These are phyloP conservation scores for Podaxis rugospora DNA, from an alignment of 768 basidiomycete genomes.

Conservation along the genomic window DNA sequence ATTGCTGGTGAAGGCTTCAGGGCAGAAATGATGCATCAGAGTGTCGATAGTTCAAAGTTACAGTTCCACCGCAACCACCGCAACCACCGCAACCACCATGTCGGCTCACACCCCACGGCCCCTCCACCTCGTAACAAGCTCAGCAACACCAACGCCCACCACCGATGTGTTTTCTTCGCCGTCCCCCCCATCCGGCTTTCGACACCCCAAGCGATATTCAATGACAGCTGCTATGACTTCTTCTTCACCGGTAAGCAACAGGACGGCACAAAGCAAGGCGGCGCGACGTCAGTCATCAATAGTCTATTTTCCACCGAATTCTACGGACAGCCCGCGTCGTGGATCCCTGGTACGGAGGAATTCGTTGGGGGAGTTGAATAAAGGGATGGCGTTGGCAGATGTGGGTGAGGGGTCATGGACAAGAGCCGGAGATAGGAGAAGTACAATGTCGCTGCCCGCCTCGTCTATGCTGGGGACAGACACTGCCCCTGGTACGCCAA, in stretches of 20 bases:
- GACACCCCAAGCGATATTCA: conserved; percentile 1
- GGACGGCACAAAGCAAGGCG: conserved; percentile 3
- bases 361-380: conserved; percentile 5
- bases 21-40: background rate
- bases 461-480: conserved; percentile 9
- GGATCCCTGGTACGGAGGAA: conserved; percentile 14
- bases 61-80: background rate
- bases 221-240: background rate
- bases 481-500: conserved; percentile 5
- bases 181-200: background rate
- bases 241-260: background rate
- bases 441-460: conserved; percentile 16
- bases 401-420: conserved; percentile 13
- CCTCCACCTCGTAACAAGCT: conserved; percentile 1
- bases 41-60: background rate
- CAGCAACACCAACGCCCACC: background rate
- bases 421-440: conserved; percentile 23
- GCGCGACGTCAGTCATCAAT: conserved; percentile 50
- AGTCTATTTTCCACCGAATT: conserved; percentile 38
- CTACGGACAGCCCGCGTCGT: conserved; percentile 9
- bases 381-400: background rate
- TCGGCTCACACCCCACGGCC: conserved; percentile 5
- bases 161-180: background rate
- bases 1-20: background rate
- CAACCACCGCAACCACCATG: background rate